These are phyloP conservation scores for Calonectria fujianensis DNA, from an alignment of 2,329 filamentous ascomycete genomes.

Conservation along the genomic window DNA sequence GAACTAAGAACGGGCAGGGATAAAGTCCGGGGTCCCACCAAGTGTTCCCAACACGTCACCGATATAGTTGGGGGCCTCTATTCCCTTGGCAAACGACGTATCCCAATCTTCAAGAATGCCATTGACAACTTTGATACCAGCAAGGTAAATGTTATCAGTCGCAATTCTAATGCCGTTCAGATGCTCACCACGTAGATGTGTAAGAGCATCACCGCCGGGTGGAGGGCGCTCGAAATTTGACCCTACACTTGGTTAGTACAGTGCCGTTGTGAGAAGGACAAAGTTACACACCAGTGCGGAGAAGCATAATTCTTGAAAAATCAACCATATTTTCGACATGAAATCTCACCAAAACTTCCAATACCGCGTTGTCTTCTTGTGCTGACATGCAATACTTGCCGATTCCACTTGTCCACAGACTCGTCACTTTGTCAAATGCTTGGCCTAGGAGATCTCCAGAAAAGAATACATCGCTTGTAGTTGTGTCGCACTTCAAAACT, in stretches of 20 bases:
- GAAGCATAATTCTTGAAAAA: conserved; percentile 43
- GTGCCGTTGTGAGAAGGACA: neutral
- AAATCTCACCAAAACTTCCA: conserved; percentile 35
- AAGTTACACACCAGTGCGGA: conserved; percentile 30
- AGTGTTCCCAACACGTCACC: conserved; percentile 45
- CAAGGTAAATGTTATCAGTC: conserved; percentile 36
- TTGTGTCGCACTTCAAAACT: conserved; percentile 37
- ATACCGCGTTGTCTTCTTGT: conserved; percentile 42
- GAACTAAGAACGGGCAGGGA: neutral
- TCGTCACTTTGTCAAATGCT: conserved; percentile 37
- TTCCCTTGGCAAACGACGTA: conserved; percentile 25
- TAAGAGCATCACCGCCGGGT: conserved; percentile 23
- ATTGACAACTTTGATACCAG: conserved; percentile 42
- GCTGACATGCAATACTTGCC: conserved; percentile 46
- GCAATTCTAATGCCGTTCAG: conserved; percentile 34
- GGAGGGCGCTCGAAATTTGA: conserved; percentile 48
- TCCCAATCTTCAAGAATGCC: conserved; percentile 41
- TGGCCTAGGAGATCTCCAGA: conserved; percentile 34
- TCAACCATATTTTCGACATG: conserved; percentile 38
- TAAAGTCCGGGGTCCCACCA: conserved; percentile 42
- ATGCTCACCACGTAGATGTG: conserved; percentile 38
- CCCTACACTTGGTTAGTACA: conserved; percentile 20
- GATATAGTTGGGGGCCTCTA: conserved; percentile 41
- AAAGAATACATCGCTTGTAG: conserved; percentile 41
- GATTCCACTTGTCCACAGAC: conserved; percentile 36